Evolutionary conservation across 2,329 filamentous ascomycete species (phyloP).

Genomic region (Trichoderma oligosporum): DNA sequence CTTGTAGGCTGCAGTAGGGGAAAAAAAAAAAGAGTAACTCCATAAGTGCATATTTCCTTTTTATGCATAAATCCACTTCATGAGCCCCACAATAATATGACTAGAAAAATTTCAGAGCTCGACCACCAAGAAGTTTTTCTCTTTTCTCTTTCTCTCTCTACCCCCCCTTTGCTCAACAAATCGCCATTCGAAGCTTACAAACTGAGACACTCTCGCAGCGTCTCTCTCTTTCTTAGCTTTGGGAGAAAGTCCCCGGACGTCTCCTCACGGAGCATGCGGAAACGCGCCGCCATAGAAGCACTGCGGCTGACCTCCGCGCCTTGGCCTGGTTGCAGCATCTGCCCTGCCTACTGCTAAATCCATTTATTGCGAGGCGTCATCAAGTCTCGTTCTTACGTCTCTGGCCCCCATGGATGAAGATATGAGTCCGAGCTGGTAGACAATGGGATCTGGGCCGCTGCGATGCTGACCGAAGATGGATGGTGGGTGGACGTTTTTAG

Average conservation of each 20-base stretch:
- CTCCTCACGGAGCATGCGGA: conserved; percentile 62
- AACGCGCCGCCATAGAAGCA: conserved; percentile 99
- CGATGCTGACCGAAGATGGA: conserved; percentile 29
- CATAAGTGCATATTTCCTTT: conserved; percentile 21
- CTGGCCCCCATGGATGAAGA: conserved; percentile 71
- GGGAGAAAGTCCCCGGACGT: conserved; percentile 99
- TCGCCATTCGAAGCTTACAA: conserved; percentile 99
- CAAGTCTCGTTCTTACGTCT: conserved; percentile 36
- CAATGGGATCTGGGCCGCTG: conserved; percentile 13
- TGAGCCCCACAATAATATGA: conserved; percentile 23
- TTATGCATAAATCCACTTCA: conserved; percentile 22
- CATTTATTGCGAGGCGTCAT: conserved; percentile 20
- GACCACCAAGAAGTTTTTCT: conserved; percentile 10
- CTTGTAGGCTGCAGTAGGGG: not conserved
- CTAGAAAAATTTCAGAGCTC: conserved; percentile 29
- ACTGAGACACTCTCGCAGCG: conserved; percentile 58
- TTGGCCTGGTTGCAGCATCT: conserved; percentile 43
- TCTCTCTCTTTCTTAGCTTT: conserved; percentile 62
- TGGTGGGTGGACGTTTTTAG: conserved; percentile 47
- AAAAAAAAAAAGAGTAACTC: conserved; percentile 18
- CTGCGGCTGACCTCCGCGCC: conserved; percentile 75
- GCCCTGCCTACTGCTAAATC: conserved; percentile 48
- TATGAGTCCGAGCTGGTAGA: conserved; percentile 65
- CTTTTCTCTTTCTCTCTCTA: conserved; percentile 33
- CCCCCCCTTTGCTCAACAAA: conserved; percentile 93